Evolutionary conservation across 768 basidiomycete species (phyloP).

Genomic region (Crepidotus variabilis): DNA sequence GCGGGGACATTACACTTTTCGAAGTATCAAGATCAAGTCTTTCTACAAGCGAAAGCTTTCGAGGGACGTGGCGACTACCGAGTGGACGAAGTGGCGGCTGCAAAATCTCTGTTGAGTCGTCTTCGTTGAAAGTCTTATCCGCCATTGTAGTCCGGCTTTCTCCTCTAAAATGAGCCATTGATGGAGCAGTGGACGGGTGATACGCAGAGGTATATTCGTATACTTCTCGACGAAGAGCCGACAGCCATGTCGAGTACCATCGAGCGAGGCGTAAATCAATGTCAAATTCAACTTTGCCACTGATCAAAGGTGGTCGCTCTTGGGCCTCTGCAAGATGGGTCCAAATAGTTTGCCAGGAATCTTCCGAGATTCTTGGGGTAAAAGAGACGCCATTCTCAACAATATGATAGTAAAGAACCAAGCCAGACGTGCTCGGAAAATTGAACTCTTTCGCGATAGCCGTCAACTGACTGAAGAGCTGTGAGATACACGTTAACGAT

Average conservation of each 20-base stretch:
- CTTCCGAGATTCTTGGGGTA: conserved; percentile 74
- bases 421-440: conserved; percentile 70
- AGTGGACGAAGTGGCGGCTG: neutral
- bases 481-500: neutral
- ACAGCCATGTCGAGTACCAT: conserved; percentile 76
- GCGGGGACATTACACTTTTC: conserved; percentile 28
- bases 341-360: conserved; percentile 75
- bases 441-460: conserved; percentile 81
- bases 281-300: conserved; percentile 84
- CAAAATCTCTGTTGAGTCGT: conserved; percentile 24
- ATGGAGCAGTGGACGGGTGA: conserved; percentile 37
- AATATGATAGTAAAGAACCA: conserved; percentile 77
- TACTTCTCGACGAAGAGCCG: conserved; percentile 40
- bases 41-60: conserved; percentile 68
- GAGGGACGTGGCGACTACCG: conserved; percentile 49
- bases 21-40: conserved; percentile 46
- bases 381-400: conserved; percentile 50
- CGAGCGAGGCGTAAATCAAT: conserved; percentile 71
- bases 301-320: conserved; percentile 49
- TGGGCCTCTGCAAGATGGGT: conserved; percentile 47
- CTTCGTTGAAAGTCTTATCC: conserved; percentile 37
- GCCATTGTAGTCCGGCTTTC: conserved; percentile 49
- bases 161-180: conserved; percentile 46
- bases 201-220: conserved; percentile 33
- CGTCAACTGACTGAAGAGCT: conserved; percentile 76